Conservation (phyloP, 345 rosid genomes). For the Eucalyptus cloeziana region DNA sequence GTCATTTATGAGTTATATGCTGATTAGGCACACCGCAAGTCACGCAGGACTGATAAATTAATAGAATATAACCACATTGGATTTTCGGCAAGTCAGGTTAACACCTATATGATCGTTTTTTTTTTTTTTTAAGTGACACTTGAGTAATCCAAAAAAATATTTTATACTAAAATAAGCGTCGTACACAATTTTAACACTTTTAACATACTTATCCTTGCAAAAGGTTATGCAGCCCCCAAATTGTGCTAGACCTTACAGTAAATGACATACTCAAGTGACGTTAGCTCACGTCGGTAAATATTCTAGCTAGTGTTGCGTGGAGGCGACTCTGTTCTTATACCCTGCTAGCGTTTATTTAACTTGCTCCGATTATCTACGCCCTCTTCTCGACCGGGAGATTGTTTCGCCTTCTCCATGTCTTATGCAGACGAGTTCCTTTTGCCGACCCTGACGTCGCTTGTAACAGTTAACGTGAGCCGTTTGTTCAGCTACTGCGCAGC, state of each 20-base stretch:
- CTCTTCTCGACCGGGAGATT: not conserved
- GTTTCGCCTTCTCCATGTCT: not conserved
- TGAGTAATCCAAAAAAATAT: rapidly evolving
- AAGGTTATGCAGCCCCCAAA: not conserved
- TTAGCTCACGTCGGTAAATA: not conserved
- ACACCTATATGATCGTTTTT: too few relatives aligned
- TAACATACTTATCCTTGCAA: rapidly evolving
- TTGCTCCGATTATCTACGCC: not conserved
- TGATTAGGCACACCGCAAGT: too few relatives aligned
- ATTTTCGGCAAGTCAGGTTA: too few relatives aligned
- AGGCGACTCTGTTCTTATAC: too few relatives aligned
- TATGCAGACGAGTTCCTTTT: not conserved
- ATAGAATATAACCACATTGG: too few relatives aligned
- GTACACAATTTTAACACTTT: rapidly evolving
- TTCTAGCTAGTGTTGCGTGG: too few relatives aligned
- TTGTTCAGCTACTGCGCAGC: not conserved
- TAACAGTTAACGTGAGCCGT: too few relatives aligned
- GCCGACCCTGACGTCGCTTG: not conserved
- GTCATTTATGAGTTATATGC: too few relatives aligned
- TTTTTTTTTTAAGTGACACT: too few relatives aligned
- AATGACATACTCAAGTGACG: not conserved
- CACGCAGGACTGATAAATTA: too few relatives aligned
- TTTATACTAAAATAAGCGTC: rapidly evolving
- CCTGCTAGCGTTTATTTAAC: not conserved
- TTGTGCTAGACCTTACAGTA: not conserved